These are phyloP conservation scores for Claviceps arundinis DNA, from an alignment of 2,329 filamentous ascomycete genomes.

Conservation along the genomic window DNA sequence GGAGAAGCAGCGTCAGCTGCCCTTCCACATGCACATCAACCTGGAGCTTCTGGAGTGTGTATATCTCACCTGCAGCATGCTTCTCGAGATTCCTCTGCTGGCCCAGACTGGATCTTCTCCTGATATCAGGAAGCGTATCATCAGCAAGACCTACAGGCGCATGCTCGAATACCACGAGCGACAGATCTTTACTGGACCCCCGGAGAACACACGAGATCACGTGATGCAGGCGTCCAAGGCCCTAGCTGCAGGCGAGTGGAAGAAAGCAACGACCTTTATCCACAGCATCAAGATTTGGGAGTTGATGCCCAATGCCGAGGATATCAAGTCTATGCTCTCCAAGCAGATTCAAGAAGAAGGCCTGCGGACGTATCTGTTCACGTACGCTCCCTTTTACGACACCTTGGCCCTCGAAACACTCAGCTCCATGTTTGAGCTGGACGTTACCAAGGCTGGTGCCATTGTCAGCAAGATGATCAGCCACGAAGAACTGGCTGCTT, in stretches of 20 bases:
- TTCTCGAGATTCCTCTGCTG: conserved; percentile 91
- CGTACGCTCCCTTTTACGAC: conserved; percentile 98
- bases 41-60: conserved; percentile 95
- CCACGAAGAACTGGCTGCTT: conserved; percentile 92
- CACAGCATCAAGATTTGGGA: conserved; percentile 99
- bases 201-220: conserved; percentile 97
- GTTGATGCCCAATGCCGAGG: conserved; percentile 79
- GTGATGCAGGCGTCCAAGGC: conserved; percentile 99
- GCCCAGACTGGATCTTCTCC: conserved; percentile 94
- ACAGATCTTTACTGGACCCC: conserved; percentile 96
- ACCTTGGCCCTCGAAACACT: conserved; percentile 79
- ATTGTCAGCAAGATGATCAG: conserved; percentile 99
- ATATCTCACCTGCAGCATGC: conserved; percentile 98
- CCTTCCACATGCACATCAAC: conserved; percentile 99
- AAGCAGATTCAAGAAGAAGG: conserved; percentile 99
- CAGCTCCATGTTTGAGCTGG: conserved; percentile 88
- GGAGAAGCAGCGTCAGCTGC: conserved; percentile 91
- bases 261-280: conserved; percentile 86
- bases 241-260: conserved; percentile 93
- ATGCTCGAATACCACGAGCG: conserved; percentile 99
- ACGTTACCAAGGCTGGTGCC: conserved; percentile 80
- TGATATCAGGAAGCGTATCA: conserved; percentile 92
- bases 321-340: conserved; percentile 94
- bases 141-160: conserved; percentile 98
- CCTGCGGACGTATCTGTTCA: conserved; percentile 95